These are phyloP conservation scores for Liquidambar formosana DNA, from an alignment of 164 flowering plant genomes.

Conservation along the genomic window DNA sequence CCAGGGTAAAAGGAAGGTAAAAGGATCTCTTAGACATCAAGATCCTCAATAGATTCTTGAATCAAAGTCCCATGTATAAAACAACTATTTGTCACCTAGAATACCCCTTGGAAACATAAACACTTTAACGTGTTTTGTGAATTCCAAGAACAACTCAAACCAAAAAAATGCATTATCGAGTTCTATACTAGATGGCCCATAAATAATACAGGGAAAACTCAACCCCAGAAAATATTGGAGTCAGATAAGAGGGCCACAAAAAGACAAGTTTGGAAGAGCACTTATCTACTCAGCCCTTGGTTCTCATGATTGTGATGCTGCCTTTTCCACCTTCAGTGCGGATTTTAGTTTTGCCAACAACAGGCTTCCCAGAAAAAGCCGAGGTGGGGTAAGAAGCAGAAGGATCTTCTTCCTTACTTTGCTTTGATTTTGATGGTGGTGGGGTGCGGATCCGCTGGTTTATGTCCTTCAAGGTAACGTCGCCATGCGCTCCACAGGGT, in stretches of 20 bases:
- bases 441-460: conserved; percentile 81
- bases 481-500: conserved; percentile 77
- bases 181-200: conserved; percentile 13
- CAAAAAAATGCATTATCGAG: conserved; percentile 10
- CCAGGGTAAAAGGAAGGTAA: background rate
- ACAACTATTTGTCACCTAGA: conserved; percentile 22
- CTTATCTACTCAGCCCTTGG: conserved; percentile 62
- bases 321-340: conserved; percentile 97
- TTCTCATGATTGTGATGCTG: conserved; percentile 94
- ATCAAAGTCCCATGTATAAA: conserved; percentile 14
- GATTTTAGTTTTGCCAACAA: conserved; percentile 87
- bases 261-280: background rate
- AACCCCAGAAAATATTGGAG: conserved; percentile 12
- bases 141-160: conserved; percentile 5
- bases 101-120: conserved; percentile 19
- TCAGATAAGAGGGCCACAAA: conserved; percentile 19
- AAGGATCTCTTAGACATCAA: conserved; percentile 3
- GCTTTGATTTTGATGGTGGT: conserved; percentile 55
- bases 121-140: conserved; percentile 13
- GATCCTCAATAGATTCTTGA: conserved; percentile 4
- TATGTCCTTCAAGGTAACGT: conserved; percentile 87
- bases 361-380: conserved; percentile 95
- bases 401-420: conserved; percentile 49
- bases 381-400: conserved; percentile 66
- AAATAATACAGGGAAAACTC: conserved; percentile 20